A percentile compares a stretch with the other conserved stretches of the same genome.
Conservation (phyloP, 805 yeast species). For the Kazachstania africana region DNA sequence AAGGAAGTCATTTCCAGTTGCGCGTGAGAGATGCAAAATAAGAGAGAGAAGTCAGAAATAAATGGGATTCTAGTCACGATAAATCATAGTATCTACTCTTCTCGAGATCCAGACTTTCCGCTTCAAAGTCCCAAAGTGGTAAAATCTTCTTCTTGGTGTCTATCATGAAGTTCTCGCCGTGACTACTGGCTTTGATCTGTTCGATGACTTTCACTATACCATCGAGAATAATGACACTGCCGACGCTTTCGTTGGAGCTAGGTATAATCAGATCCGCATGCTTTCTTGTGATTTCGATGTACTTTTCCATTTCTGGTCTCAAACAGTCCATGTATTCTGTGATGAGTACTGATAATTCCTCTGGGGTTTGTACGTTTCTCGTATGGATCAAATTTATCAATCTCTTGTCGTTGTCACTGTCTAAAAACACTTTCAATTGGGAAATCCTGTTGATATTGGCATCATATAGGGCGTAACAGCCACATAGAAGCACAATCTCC, state of each 20-base stretch:
- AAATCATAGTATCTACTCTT: conserved; percentile 24
- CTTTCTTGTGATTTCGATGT: conserved; percentile 21
- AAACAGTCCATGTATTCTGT: conserved; percentile 21
- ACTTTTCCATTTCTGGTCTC: conserved; percentile 22
- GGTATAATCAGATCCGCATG: conserved; percentile 25
- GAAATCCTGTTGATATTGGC: conserved; percentile 42
- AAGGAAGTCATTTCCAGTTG: background rate
- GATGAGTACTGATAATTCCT: conserved; percentile 13
- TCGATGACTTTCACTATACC: conserved; percentile 24
- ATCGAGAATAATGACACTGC: conserved; percentile 20
- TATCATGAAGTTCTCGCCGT: background rate
- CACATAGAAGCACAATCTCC: conserved; percentile 46
- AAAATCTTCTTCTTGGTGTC: conserved; percentile 1
- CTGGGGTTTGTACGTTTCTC: conserved; percentile 5
- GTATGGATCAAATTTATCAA: conserved; percentile 60
- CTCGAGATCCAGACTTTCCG: conserved; percentile 22
- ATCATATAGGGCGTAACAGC: conserved; percentile 71
- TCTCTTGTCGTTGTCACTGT: conserved; percentile 76
- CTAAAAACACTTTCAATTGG: conserved; percentile 60
- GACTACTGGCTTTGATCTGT: conserved; percentile 8
- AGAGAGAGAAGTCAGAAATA: background rate
- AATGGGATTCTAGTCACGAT: conserved; percentile 4
- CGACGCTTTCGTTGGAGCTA: conserved; percentile 17
- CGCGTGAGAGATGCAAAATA: background rate
- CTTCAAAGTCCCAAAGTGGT: conserved; percentile 20